These are phyloP conservation scores for Mucor irregularis DNA, from an alignment of 371 early-diverging fungal species.

Conservation along the genomic window DNA sequence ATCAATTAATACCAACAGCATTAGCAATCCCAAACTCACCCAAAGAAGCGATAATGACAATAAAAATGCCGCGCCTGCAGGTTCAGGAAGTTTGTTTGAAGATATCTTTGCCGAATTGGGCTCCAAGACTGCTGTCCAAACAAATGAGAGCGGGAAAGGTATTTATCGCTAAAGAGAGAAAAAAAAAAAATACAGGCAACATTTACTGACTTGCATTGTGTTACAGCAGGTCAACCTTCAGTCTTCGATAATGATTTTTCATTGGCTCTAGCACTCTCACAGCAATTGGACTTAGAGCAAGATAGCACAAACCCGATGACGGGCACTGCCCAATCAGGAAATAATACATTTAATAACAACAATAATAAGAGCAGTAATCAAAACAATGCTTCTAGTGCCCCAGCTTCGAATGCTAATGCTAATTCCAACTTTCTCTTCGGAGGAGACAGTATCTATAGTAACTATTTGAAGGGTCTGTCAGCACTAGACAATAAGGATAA, in stretches of 20 bases:
- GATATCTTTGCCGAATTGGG: slow-evolving; percentile 42
- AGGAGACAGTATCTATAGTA: slow-evolving; percentile 41
- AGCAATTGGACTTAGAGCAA: slow-evolving; percentile 27
- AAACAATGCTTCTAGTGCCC: background rate
- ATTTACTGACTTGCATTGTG: too few species aligned
- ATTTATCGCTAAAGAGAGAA: slow-evolving; percentile 11
- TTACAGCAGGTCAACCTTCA: background rate
- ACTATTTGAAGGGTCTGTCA: slow-evolving; percentile 18
- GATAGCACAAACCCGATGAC: slow-evolving; percentile 5
- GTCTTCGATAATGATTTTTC: slow-evolving; percentile 26
- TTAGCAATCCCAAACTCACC: too few species aligned
- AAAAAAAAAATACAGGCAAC: slow-evolving; percentile 4
- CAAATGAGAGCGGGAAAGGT: too few species aligned
- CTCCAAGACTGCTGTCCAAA: background rate
- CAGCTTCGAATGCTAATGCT: background rate
- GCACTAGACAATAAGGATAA: slow-evolving; percentile 6
- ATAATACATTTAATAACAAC: background rate
- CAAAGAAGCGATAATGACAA: too few species aligned
- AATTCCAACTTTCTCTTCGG: slow-evolving; percentile 17
- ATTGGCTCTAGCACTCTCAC: slow-evolving; percentile 40
- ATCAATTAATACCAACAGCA: slow-evolving; percentile 7
- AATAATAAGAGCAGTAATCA: background rate
- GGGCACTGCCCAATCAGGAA: slow-evolving; percentile 2
- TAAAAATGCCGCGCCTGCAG: slow-evolving; percentile 21
- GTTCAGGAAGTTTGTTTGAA: slow-evolving; percentile 37